phyloP scores from a whole-genome alignment of 192 early-diverging fungal genomes.

The Coemansia sp. region DNA sequence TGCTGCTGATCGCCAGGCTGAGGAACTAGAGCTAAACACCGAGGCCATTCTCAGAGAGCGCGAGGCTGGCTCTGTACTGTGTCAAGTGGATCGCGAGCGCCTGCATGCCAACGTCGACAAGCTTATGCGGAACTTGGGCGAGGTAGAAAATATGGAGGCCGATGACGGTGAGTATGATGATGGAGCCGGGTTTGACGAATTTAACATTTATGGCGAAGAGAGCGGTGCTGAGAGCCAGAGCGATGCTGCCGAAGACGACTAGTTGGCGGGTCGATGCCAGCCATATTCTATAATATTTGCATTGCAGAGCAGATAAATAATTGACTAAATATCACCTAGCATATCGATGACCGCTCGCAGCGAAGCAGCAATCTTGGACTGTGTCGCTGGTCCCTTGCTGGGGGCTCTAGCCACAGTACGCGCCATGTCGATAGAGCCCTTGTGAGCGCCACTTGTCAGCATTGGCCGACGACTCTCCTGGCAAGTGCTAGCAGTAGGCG shows the following conservation, averaged over 20 bases:
- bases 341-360: conserved; percentile 21
- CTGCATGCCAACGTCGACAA: conserved; percentile 31
- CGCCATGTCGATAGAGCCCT: not conserved
- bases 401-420: not conserved
- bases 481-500: not conserved
- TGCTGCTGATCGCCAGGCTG: conserved; percentile 12
- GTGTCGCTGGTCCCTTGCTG: not conserved
- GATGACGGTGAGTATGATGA: conserved; percentile 2
- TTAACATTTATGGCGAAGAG: conserved; percentile 30
- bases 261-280: not conserved
- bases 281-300: not conserved
- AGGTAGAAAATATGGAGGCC: not conserved
- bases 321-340: conserved; percentile 1
- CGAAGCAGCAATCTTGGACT: conserved; percentile 10
- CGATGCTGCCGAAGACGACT: conserved; percentile 8
- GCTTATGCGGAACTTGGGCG: conserved; percentile 31
- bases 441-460: not conserved
- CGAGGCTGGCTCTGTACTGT: conserved; percentile 3
- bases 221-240: conserved; percentile 12
- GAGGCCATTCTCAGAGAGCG: conserved; percentile 18
- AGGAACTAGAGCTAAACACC: conserved; percentile 7
- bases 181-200: conserved; percentile 17
- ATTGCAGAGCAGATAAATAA: not conserved
- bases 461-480: not conserved
- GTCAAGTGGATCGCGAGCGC: conserved; percentile 17